A percentile compares a stretch with the other conserved stretches of the same genome.
phyloP scores from a whole-genome alignment of 768 basidiomycete genomes.

The Boletus huronensis region DNA sequence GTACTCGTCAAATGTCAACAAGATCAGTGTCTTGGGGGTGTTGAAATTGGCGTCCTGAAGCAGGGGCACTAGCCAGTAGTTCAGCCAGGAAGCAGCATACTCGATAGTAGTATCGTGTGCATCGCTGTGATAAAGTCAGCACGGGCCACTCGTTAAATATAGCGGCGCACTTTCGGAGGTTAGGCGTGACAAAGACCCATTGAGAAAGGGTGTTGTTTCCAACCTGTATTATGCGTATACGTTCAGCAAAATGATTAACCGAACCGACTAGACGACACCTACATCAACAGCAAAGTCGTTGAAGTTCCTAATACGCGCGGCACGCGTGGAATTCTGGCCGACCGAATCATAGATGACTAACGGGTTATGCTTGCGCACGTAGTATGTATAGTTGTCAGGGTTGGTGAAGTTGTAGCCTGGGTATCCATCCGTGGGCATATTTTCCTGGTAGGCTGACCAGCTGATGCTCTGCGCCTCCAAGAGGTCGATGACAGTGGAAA shows the following conservation, averaged over 20 bases:
- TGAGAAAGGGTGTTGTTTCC: conserved; percentile 48
- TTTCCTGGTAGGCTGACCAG: conserved; percentile 63
- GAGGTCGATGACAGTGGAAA: conserved; percentile 58
- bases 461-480: conserved; percentile 54
- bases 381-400: conserved; percentile 43
- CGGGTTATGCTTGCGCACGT: conserved; percentile 57
- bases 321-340: conserved; percentile 39
- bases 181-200: conserved; percentile 63
- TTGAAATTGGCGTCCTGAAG: conserved; percentile 53
- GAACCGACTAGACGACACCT: neutral
- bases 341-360: conserved; percentile 51
- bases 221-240: conserved; percentile 8
- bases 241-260: neutral
- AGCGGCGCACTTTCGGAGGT: conserved; percentile 36
- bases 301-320: conserved; percentile 51
- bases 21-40: conserved; percentile 48
- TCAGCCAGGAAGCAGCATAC: conserved; percentile 44
- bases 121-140: conserved; percentile 39
- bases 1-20: conserved; percentile 64
- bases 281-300: conserved; percentile 60
- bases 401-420: conserved; percentile 36
- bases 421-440: conserved; percentile 50
- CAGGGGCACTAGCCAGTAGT: conserved; percentile 50
- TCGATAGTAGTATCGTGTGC: conserved; percentile 57
- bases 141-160: neutral